Base-by-base conservation (phyloP, 257 asterid genomes). In the Nicotiana knightiana region DNA sequence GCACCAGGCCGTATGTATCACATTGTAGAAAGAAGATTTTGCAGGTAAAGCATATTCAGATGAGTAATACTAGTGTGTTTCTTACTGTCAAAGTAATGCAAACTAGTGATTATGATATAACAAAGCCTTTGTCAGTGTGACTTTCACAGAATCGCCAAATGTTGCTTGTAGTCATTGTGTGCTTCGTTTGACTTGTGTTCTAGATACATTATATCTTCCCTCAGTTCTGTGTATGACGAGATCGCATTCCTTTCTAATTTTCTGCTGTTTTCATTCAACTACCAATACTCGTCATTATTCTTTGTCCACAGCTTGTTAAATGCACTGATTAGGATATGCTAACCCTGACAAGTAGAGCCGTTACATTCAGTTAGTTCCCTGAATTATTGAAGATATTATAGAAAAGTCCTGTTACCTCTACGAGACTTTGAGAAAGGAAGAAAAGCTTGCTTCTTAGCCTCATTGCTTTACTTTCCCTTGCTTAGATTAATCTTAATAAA, bases 1-100 rank as follows among this genome's bases (percentile, higher is more conserved):
- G 99, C 98, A 16, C 98, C 99, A 30, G 99, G 99, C 75, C 98
- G 99, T 9, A 98, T 96, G 75, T 94, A 96, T 81, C 99, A 96
- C 91, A 90, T 96, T 82, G 89, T 96, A 37, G 97, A 89, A 53
- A 87, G 99, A 85, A 94, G 88, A 83, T 95, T 97, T 82, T 94
- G 95, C 97, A 94, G 98, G 99, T 93, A 89, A 82, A 76, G 73
- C 75, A 62, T 62, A 59, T 37, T 21, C 61, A 21, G 26, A 48
- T 51, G 63, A 75, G 63, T 15, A 43, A 6, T 75, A 1, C 59
- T 46, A 46, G 78, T 71, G 15, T 71, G 61, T 6, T 18, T 21
- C 12, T 6, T 71, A 5, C 21, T 71, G 78, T 12, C 4, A 71
- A 71, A 71, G 59, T 71, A 46, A 21, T 71, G 59, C 79, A 75